Evolutionary conservation across 2,329 filamentous ascomycete genomes (phyloP).

Genomic region (Periglandula ipomoeae): DNA sequence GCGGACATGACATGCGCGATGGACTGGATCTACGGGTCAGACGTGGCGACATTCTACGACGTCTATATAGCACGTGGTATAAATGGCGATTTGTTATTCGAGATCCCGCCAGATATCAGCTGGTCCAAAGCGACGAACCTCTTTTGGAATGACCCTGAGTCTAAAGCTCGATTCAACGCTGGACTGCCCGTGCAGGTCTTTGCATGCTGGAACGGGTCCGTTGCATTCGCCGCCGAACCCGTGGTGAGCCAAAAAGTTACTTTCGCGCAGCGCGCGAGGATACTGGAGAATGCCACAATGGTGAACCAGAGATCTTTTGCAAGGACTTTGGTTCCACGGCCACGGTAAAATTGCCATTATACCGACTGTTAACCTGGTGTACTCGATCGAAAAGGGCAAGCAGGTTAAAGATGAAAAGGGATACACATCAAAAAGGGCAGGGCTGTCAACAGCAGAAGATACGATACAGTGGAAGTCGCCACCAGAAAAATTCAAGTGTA

Average conservation of each 20-base stretch:
- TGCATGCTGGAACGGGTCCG: slow-evolving; percentile 51
- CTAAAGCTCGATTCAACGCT: slow-evolving; percentile 22
- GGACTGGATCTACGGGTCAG: slow-evolving; percentile 40
- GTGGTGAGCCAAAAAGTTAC: slow-evolving; percentile 31
- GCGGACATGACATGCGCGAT: slow-evolving; percentile 50
- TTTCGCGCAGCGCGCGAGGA: slow-evolving; percentile 1
- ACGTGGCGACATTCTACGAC: slow-evolving; percentile 43
- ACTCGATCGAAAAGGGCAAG: slow-evolving; percentile 34
- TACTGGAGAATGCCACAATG: slow-evolving; percentile 39
- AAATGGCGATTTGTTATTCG: slow-evolving; percentile 45
- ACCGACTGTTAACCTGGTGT: slow-evolving; percentile 45
- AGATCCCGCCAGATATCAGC: slow-evolving; percentile 37
- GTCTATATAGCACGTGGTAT: slow-evolving; percentile 45
- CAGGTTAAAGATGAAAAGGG: slow-evolving; percentile 19
- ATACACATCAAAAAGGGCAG: slow-evolving; percentile 21
- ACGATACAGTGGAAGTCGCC: slow-evolving; percentile 35
- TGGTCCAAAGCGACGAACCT: slow-evolving; percentile 40
- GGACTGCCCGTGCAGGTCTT: slow-evolving; percentile 48
- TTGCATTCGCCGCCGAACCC: slow-evolving; percentile 36
- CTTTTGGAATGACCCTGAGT: slow-evolving; percentile 39
- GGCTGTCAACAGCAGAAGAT: slow-evolving; percentile 25
- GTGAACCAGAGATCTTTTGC: slow-evolving; percentile 46
- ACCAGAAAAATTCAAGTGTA: slow-evolving; percentile 38
- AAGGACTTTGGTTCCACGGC: slow-evolving; percentile 46
- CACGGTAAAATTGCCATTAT: slow-evolving; percentile 45